Conservation (phyloP, 306 rosid genomes). For the Sophora flavescens region DNA sequence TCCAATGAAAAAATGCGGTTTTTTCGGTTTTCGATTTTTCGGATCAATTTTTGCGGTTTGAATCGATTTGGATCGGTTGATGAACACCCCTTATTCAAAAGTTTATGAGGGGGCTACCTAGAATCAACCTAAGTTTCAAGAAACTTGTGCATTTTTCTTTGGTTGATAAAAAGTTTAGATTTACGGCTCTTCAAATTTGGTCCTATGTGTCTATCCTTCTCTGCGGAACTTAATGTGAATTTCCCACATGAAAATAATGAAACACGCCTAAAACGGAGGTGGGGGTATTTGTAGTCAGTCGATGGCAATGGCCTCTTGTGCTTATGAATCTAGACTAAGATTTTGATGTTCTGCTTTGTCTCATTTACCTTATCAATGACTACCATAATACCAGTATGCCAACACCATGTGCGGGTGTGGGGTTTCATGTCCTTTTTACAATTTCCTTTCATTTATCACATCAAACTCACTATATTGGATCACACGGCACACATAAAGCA, state of each 20-base stretch:
- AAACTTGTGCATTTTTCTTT: no score
- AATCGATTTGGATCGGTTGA: no score
- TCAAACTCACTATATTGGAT: no score
- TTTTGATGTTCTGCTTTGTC: constrained; percentile 5
- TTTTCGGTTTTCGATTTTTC: no score
- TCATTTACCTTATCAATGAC: constrained; percentile 20
- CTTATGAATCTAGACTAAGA: background rate
- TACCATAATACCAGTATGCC: background rate
- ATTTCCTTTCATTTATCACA: background rate
- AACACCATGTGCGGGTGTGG: background rate
- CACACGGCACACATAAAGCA: no score
- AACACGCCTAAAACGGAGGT: background rate
- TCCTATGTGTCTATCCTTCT: background rate
- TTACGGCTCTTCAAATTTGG: background rate
- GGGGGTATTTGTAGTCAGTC: no score
- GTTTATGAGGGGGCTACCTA: no score
- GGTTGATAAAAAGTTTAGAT: no score
- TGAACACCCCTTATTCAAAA: no score
- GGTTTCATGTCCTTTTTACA: background rate
- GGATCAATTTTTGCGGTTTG: no score
- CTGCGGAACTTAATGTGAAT: background rate
- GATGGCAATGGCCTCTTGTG: constrained; percentile 9
- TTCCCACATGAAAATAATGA: background rate
- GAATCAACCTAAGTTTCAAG: no score
- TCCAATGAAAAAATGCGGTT: no score